Percentiles rank a stretch among this genome's conserved stretches.
Conservation (phyloP, 768 basidiomycete species). For the Russula brevipes region DNA sequence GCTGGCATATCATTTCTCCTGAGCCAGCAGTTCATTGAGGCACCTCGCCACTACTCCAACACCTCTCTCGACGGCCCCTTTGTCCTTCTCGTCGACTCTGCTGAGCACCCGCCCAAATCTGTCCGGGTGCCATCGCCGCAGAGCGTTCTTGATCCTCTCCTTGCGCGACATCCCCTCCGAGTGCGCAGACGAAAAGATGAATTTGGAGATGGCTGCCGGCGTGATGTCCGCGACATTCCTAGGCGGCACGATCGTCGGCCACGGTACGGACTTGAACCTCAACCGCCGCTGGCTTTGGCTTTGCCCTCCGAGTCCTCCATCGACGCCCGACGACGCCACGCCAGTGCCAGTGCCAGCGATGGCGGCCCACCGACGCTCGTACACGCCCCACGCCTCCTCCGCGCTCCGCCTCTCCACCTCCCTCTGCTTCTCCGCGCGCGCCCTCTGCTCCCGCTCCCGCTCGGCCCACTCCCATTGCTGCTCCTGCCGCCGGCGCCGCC, state of each 20-base stretch:
- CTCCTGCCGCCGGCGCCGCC: slow-evolving; percentile 32
- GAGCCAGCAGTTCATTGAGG: slow-evolving; percentile 24
- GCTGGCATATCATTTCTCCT: slow-evolving; percentile 10
- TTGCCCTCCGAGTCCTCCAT: slow-evolving; percentile 27
- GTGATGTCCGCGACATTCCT: slow-evolving; percentile 45
- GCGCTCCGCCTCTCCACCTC: slow-evolving; percentile 39
- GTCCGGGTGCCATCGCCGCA: slow-evolving; percentile 80
- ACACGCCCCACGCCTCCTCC: slow-evolving; percentile 53
- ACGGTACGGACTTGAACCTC: slow-evolving; percentile 61
- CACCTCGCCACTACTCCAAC: slow-evolving; percentile 61
- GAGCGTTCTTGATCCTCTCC: slow-evolving; percentile 60
- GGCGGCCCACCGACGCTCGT: slow-evolving; percentile 62
- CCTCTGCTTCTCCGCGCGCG: slow-evolving; percentile 35
- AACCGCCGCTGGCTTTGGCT: slow-evolving; percentile 38
- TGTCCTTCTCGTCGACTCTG: slow-evolving; percentile 51
- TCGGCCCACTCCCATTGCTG: slow-evolving; percentile 24
- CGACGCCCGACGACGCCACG: slow-evolving; percentile 39
- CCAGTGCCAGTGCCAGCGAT: slow-evolving; percentile 36
- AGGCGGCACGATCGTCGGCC: slow-evolving; percentile 55
- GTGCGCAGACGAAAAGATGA: slow-evolving; percentile 63
- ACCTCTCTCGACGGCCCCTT: slow-evolving; percentile 49
- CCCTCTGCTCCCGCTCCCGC: slow-evolving; percentile 45
- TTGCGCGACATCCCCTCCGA: slow-evolving; percentile 53
- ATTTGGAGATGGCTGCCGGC: slow-evolving; percentile 46
- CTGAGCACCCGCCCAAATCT: slow-evolving; percentile 55